Conservation (phyloP, 169 alveolate genomes). For the Pseudocohnilembus persalinus region DNA sequence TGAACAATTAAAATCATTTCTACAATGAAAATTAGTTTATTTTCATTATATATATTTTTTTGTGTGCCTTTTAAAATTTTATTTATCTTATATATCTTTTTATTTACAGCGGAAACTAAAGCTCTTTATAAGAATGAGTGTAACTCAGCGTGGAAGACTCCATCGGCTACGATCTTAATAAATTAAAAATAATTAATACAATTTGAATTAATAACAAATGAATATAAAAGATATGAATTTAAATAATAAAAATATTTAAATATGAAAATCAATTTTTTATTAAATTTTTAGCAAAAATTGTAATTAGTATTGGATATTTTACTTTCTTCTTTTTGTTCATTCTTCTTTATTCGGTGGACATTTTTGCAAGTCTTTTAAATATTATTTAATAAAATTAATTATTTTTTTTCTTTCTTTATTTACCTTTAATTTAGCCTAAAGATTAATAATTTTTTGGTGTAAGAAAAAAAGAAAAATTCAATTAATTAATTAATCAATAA, state of each 20-base stretch:
- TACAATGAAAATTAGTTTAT: too few species aligned
- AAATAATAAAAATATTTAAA: neutral
- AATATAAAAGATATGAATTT: neutral
- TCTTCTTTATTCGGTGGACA: slow-evolving; percentile 17
- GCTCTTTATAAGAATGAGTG: slow-evolving; percentile 97
- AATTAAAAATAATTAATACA: neutral
- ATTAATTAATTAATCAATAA: too few species aligned
- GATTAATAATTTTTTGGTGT: too few species aligned
- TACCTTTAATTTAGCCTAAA: neutral
- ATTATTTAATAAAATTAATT: too few species aligned
- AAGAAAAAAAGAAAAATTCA: too few species aligned
- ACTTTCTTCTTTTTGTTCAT: slow-evolving; percentile 52
- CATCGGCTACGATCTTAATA: slow-evolving; percentile 96
- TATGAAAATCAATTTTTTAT: neutral
- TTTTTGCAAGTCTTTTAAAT: neutral
- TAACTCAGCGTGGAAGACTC: slow-evolving; percentile 99
- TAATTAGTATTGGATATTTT: slow-evolving; percentile 16
- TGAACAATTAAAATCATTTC: too few species aligned
- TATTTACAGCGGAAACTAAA: slow-evolving; percentile 98
- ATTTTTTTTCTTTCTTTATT: neutral
- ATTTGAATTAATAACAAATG: slow-evolving; percentile 9
- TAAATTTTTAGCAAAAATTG: neutral
- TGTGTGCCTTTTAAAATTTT: too few species aligned
- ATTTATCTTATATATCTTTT: too few species aligned
- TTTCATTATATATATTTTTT: too few species aligned